Evolutionary conservation across 306 rosid species (phyloP).

Genomic region (Malus fusca): DNA sequence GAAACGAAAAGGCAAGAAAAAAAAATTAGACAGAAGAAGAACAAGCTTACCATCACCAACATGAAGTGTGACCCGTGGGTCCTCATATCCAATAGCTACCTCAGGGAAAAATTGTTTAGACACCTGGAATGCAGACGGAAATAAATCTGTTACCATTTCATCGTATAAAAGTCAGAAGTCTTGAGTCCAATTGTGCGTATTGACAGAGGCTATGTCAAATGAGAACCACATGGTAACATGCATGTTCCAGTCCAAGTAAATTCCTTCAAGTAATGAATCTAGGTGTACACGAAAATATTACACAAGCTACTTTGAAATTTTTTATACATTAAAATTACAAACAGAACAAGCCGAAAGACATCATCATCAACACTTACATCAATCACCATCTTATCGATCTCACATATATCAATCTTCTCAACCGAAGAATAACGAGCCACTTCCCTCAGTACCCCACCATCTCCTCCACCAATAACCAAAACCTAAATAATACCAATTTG

Average conservation of each 20-base stretch:
- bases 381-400: slow-evolving; percentile 96
- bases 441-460: slow-evolving; percentile 97
- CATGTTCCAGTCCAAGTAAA: neutral
- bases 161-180: neutral
- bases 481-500: slow-evolving; percentile 38
- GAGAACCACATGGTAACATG: neutral
- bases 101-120: slow-evolving; percentile 81
- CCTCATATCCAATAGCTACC: slow-evolving; percentile 70
- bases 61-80: slow-evolving; percentile 77
- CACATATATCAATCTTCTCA: slow-evolving; percentile 85
- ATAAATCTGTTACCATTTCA: neutral
- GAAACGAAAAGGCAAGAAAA: neutral
- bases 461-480: slow-evolving; percentile 99
- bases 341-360: neutral
- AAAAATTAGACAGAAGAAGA: slow-evolving; percentile 6
- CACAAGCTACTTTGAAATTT: neutral
- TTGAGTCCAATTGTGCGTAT: neutral
- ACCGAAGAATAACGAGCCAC: slow-evolving; percentile 84
- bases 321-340: neutral
- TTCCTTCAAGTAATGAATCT: neutral
- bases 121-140: slow-evolving; percentile 38
- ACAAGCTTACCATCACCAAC: slow-evolving; percentile 72
- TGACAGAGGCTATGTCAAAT: neutral
- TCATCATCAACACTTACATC: slow-evolving; percentile 49
- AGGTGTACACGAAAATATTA: neutral